Conservation (phyloP, 768 basidiomycete genomes). For the Kwoniella botswanensis region DNA sequence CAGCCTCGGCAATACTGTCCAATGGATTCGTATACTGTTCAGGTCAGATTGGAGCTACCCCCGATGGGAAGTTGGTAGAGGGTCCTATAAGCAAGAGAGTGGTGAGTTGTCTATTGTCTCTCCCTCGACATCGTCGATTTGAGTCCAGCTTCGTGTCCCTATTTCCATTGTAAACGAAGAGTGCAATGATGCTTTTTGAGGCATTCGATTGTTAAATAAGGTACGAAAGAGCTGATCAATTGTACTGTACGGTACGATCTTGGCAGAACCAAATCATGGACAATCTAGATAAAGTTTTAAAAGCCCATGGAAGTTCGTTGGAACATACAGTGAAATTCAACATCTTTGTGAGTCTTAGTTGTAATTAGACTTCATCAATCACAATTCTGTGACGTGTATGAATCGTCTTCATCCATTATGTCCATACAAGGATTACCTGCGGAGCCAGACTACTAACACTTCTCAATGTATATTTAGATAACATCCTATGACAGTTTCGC, state of each 20-base stretch:
- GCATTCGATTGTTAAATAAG: too few relatives aligned
- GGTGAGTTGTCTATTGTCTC: slow-evolving; percentile 13
- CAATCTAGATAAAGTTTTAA: slow-evolving; percentile 29
- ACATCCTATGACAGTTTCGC: slow-evolving; percentile 28
- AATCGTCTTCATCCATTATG: too few relatives aligned
- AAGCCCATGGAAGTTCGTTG: slow-evolving; percentile 28
- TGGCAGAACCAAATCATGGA: slow-evolving; percentile 32
- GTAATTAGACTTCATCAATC: not conserved
- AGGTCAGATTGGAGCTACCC: slow-evolving; percentile 31
- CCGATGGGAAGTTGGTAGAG: slow-evolving; percentile 29
- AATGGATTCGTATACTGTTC: slow-evolving; percentile 35
- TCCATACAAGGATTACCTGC: too few relatives aligned
- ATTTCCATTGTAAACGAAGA: too few relatives aligned
- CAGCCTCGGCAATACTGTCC: slow-evolving; percentile 32
- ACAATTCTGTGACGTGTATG: too few relatives aligned
- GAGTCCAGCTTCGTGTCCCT: too few relatives aligned
- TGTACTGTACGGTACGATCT: too few relatives aligned
- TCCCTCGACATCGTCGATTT: too few relatives aligned
- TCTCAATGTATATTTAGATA: too few relatives aligned
- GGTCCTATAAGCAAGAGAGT: slow-evolving; percentile 30
- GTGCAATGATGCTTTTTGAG: too few relatives aligned
- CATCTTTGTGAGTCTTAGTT: slow-evolving; percentile 25
- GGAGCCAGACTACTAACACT: too few relatives aligned
- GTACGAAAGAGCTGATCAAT: too few relatives aligned
- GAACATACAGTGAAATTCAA: slow-evolving; percentile 31